phyloP scores from a whole-genome alignment of 768 basidiomycete genomes.

The Saitozyma podzolica region DNA sequence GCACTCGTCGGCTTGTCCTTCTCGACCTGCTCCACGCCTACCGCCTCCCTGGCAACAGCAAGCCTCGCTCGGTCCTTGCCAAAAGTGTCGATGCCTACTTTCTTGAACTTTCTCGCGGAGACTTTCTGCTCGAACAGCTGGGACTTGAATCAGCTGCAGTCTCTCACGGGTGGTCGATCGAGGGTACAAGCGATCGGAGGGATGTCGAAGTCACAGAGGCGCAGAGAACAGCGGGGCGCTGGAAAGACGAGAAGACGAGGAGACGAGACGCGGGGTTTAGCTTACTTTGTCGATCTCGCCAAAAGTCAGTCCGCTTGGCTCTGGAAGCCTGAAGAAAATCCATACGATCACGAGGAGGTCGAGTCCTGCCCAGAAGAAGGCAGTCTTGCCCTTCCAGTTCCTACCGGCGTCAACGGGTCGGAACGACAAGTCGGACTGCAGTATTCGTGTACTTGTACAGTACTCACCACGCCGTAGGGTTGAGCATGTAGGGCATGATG shows the following conservation, averaged over 20 bases:
- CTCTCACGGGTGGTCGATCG: too few species aligned
- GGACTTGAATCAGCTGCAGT: not conserved
- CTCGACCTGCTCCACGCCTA: too few species aligned
- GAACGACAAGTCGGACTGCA: too few species aligned
- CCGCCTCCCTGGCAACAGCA: too few species aligned
- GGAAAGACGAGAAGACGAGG: too few species aligned
- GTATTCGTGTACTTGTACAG: too few species aligned
- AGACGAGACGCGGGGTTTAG: too few species aligned
- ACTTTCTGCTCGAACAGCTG: slow-evolving; percentile 5
- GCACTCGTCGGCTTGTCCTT: too few species aligned
- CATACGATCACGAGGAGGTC: slow-evolving; percentile 3
- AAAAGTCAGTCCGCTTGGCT: not conserved
- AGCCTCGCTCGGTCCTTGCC: not conserved
- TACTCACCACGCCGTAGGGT: slow-evolving; percentile 4
- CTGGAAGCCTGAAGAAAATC: slow-evolving; percentile 6
- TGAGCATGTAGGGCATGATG: slow-evolving; percentile 21
- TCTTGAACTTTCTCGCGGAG: slow-evolving; percentile 6
- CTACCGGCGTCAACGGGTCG: not conserved
- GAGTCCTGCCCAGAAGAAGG: slow-evolving; percentile 16
- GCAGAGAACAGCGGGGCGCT: too few species aligned
- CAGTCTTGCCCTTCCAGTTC: slow-evolving; percentile 16
- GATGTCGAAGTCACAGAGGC: too few species aligned
- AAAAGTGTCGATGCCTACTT: not conserved
- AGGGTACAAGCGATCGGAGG: too few species aligned
- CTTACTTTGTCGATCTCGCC: not conserved